Percentiles rank a stretch among this genome's conserved stretches.
Evolutionary conservation across 768 basidiomycete genomes (phyloP).

Genomic region (Terana coerulea): DNA sequence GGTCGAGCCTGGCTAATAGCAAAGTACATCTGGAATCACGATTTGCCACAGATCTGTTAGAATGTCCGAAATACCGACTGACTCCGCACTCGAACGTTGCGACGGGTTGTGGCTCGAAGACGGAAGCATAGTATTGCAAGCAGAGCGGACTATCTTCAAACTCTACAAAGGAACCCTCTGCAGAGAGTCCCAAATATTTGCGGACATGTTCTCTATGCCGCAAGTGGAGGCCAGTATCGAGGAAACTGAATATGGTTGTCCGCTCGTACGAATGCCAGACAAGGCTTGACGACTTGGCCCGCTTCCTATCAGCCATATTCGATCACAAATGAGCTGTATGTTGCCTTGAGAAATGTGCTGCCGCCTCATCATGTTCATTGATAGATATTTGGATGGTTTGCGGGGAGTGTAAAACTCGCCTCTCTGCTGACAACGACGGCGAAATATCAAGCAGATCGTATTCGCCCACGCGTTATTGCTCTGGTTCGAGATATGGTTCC

Average conservation of each 20-base stretch:
- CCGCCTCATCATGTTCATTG: no score
- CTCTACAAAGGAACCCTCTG: not conserved
- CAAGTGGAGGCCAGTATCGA: not conserved
- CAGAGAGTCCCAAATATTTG: not conserved
- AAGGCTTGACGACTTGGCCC: not conserved
- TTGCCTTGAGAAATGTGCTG: not conserved
- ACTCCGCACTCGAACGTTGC: not conserved
- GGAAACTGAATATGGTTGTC: not conserved
- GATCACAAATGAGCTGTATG: not conserved
- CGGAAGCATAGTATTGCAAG: slow-evolving; percentile 1
- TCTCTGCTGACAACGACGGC: not conserved
- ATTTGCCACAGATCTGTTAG: no score
- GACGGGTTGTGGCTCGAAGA: not conserved
- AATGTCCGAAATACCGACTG: no score
- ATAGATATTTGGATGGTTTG: not conserved
- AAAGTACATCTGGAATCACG: no score
- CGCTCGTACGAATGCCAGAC: not conserved
- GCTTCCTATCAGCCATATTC: not conserved
- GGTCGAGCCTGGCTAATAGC: no score
- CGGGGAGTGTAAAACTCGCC: not conserved
- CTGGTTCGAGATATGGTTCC: no score
- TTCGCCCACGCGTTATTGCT: not conserved
- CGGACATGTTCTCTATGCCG: not conserved
- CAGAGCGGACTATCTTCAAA: not conserved
- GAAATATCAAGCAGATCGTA: not conserved